Evolutionary conservation across 2,329 filamentous ascomycete species (phyloP), one percentile per base, ranked within the genome.

Genomic region (Emergomyces orientalis): DNA sequence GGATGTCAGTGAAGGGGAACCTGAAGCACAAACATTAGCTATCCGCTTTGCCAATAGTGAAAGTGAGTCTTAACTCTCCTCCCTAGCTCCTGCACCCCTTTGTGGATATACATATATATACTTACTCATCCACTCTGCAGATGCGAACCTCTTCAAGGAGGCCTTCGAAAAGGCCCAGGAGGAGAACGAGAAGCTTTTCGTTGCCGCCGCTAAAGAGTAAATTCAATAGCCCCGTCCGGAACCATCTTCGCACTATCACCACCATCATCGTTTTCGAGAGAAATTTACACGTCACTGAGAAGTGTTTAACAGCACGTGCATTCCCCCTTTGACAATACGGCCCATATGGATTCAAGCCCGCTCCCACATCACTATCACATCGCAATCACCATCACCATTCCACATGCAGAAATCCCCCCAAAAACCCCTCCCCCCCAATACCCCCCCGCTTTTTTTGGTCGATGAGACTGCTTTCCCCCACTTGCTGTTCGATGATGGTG

Each of bases 31-130:
- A 73, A 99, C 94, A 62, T 84, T 99, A 72, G 94, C 94, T 68
- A 97, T 99, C 72, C 91, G 94, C 70, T 97, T 99, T 73, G 93
- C 89, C 80, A 99, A 97, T 84, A 88, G 90, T 70, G 94, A 99
- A 76, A 97, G 91, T 96, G 84, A 76, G 88, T 84, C 62, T 47
- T 75, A 69, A 77, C 69, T 68, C 25, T 3, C 25, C 2, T 14
- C 25, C 25, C 25, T 52, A 17, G 14, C 49, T 4, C 49, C 27
- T 7, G 8, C 41, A 7, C 41, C 1, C 2, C 7, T n/a, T 3
- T 43, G 17, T n/a, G 19, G 19, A 51, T 11, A 61, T 61, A 13
- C 8, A 47, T 43, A 39, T n/a, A 49, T 22, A 19, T 39, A 19
- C 39, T 58, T 17, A 58, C 25, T 14, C 8, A 14, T n/a, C 22